These are phyloP conservation scores for Ichthyophthirius multifiliis DNA, from an alignment of 169 alveolate species.

Conservation along the genomic window DNA sequence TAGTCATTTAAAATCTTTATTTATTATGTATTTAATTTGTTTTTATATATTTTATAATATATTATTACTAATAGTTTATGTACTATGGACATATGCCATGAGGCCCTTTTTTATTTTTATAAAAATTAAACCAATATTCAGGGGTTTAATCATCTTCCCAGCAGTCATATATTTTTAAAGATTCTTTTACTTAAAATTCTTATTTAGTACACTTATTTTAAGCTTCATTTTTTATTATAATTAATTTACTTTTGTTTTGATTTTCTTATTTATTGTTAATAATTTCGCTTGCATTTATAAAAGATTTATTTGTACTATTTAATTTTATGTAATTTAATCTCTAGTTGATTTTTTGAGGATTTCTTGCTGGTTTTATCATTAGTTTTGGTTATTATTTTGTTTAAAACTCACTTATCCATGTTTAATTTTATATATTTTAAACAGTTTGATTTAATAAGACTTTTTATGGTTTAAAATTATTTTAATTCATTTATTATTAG, in stretches of 20 bases:
- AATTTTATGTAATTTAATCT: not conserved
- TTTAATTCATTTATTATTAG: not conserved
- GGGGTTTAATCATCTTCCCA: constrained; percentile 67
- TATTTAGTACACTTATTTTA: constrained; percentile 53
- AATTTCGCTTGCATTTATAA: not conserved
- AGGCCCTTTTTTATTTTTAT: constrained; percentile 47
- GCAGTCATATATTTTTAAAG: constrained; percentile 61
- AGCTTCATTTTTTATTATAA: not conserved
- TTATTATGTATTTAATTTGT: not conserved
- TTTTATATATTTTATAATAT: not conserved
- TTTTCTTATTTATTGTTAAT: not conserved
- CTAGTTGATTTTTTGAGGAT: not conserved
- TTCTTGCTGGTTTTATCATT: not conserved
- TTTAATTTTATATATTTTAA: not conserved
- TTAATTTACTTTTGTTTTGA: not conserved
- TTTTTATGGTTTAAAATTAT: not conserved
- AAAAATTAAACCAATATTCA: constrained; percentile 53
- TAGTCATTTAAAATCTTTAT: constrained; percentile 10
- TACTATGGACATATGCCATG: constrained; percentile 68
- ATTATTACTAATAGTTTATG: constrained; percentile 41
- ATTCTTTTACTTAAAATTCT: constrained; percentile 47
- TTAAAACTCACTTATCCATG: not conserved
- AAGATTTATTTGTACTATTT: not conserved
- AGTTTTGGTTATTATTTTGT: not conserved
- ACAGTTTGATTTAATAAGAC: not conserved